Conservation (phyloP, 148 eudicot genomes). For the Amaranthus hypochondriacus region DNA sequence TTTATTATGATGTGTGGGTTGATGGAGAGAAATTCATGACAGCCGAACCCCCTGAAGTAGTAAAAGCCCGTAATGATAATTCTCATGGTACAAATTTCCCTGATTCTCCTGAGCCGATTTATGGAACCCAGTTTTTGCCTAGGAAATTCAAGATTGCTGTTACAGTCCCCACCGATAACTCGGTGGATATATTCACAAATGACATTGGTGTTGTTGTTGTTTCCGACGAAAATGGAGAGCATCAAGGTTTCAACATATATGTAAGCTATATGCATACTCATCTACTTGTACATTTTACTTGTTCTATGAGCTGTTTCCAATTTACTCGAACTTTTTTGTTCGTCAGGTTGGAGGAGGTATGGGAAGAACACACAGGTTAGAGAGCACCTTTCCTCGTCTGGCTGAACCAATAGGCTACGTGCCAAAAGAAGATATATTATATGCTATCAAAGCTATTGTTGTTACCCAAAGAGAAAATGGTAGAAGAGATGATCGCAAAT, state of each 20-base stretch:
- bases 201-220: conserved; percentile 89
- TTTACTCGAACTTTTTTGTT: conserved; percentile 3
- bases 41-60: conserved; percentile 94
- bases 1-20: conserved; percentile 98
- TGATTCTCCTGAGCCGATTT: conserved; percentile 94
- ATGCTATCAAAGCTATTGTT: conserved; percentile 95
- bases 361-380: conserved; percentile 94
- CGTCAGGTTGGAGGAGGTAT: conserved; percentile 97
- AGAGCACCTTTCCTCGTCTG: conserved; percentile 83
- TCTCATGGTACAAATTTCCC: conserved; percentile 90
- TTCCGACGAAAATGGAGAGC: conserved; percentile 82
- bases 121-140: conserved; percentile 96
- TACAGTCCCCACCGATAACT: conserved; percentile 87
- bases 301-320: not conserved
- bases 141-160: conserved; percentile 97
- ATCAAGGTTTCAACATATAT: conserved; percentile 88
- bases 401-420: conserved; percentile 97
- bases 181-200: conserved; percentile 88
- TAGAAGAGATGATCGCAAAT: conserved; percentile 95
- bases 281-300: not conserved
- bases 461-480: conserved; percentile 96
- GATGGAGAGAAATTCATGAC: conserved; percentile 93
- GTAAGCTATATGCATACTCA: conserved; percentile 34
- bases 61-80: conserved; percentile 84
- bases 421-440: conserved; percentile 88